Conservation (phyloP, 306 rosid genomes). For the Sechiopsis laciniata region DNA sequence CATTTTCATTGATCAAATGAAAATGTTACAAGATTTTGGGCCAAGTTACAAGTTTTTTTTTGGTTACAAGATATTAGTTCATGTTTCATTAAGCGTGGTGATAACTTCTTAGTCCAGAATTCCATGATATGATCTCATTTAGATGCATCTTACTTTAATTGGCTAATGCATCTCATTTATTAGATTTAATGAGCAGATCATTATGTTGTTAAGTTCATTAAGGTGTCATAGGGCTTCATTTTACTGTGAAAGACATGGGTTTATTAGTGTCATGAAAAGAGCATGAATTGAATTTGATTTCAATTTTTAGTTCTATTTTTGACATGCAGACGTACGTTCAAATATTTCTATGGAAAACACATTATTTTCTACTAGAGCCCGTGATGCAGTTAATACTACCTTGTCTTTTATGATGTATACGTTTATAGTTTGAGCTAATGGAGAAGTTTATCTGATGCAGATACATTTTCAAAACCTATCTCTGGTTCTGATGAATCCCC, state of each 20-base stretch:
- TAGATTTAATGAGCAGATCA: not conserved
- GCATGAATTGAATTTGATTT: not conserved
- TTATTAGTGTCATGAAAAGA: not conserved
- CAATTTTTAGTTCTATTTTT: not conserved
- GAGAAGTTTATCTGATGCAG: conserved; percentile 38
- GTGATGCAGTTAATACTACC: not conserved
- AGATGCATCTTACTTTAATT: not conserved
- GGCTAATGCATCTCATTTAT: not conserved
- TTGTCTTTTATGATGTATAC: not conserved
- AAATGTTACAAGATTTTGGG: too few relatives aligned
- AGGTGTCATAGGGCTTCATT: conserved; percentile 5
- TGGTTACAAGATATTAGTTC: not conserved
- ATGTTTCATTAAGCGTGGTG: conserved; percentile 3
- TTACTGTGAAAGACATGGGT: not conserved
- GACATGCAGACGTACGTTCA: not conserved
- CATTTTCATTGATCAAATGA: too few relatives aligned
- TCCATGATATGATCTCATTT: not conserved
- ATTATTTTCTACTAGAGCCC: not conserved
- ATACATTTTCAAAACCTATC: conserved; percentile 79
- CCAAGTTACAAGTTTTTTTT: too few relatives aligned
- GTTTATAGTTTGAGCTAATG: conserved; percentile 18
- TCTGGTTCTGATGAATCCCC: conserved; percentile 77
- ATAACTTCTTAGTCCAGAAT: not conserved
- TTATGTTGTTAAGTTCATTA: not conserved
- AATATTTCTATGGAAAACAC: not conserved